Evolutionary conservation across 495 filamentous ascomycete species (phyloP).

Genomic region (Copromyces sp.): DNA sequence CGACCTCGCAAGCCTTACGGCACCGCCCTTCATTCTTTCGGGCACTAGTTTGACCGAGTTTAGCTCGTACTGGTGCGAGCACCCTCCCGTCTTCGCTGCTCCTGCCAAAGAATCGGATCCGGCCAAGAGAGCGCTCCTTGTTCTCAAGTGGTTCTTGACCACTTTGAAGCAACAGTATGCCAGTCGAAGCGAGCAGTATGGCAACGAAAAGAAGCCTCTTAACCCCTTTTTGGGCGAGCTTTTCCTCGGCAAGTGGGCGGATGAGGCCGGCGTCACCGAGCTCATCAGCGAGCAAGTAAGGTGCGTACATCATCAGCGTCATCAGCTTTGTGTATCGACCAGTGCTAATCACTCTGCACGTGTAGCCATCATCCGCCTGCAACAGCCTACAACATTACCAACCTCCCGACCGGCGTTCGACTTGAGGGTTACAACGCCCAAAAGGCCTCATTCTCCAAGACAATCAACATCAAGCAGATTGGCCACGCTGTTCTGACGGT

Average conservation of each 20-base stretch:
- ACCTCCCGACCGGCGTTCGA: conserved; percentile 71
- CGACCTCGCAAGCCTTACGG: conserved; percentile 86
- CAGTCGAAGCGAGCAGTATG: conserved; percentile 79
- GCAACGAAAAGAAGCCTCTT: conserved; percentile 94
- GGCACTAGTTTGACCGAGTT: conserved; percentile 88
- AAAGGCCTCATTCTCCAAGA: conserved; percentile 85
- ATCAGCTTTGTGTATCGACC: background rate
- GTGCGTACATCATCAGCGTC: conserved; percentile 15
- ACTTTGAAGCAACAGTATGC: conserved; percentile 94
- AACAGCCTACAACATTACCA: conserved; percentile 87
- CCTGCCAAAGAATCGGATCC: conserved; percentile 73
- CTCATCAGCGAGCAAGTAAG: conserved; percentile 60
- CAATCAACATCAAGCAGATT: conserved; percentile 93
- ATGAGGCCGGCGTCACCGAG: conserved; percentile 59
- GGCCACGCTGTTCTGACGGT: conserved; percentile 83
- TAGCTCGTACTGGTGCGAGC: conserved; percentile 94
- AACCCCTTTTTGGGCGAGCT: conserved; percentile 89
- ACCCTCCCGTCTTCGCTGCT: conserved; percentile 78
- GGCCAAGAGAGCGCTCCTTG: conserved; percentile 72
- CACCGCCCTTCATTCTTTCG: conserved; percentile 91
- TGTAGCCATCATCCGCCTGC: conserved; percentile 90
- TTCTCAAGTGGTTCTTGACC: conserved; percentile 94
- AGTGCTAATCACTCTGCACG: background rate
- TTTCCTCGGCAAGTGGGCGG: conserved; percentile 81
- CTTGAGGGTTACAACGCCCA: conserved; percentile 97